Base-by-base conservation (phyloP, 345 rosid genomes). In the Pistacia vera region DNA sequence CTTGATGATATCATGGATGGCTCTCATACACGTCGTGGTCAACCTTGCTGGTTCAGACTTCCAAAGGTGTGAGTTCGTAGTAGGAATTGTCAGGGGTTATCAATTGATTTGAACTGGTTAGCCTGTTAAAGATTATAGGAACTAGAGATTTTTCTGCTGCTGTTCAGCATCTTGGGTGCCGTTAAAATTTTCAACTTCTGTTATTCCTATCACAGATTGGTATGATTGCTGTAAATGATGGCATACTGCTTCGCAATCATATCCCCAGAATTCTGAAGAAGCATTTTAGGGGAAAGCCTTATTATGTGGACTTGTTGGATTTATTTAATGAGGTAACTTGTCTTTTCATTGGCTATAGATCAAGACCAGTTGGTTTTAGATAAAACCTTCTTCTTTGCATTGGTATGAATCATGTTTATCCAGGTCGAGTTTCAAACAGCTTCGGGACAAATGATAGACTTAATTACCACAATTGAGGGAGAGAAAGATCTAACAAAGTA, bases 261-360 rank as follows among this genome's bases (percentile, higher is more conserved):
- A 80, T 90, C 80, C 83, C 86, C 64, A 86, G 93, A 83, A 90
- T 90, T 73, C 86, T 88, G 62, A 85, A 80, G 69, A 90, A 86
- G 38, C 87, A 90, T 74, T 90, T 90, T 74, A 71, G 85, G 52
- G 87, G 65, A 5, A 88, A 81, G 84, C 76, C 89, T 76, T 90
- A 77, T 83, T 88, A 88, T 66, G 88, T 86, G 30, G 89, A 90
- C 83, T 88, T 90, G 54, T 75, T 90, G 72, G 93, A 90, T 78
- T 76, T 90, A 78, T 90, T 90, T 74, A 86, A 85, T 46, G 93
- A 90, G 91, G 91, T 88, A 78, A 30, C 25, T 64, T 64, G 54
- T 64, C 54, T 74, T 52, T 13, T 60, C 46, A 64, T 64, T 9
- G 8, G 54, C 16, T 2, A 9, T 64, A 36, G 61, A 35, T 61